Conservation (phyloP, 2,329 filamentous ascomycete species). For the Verticillium dahliae region DNA sequence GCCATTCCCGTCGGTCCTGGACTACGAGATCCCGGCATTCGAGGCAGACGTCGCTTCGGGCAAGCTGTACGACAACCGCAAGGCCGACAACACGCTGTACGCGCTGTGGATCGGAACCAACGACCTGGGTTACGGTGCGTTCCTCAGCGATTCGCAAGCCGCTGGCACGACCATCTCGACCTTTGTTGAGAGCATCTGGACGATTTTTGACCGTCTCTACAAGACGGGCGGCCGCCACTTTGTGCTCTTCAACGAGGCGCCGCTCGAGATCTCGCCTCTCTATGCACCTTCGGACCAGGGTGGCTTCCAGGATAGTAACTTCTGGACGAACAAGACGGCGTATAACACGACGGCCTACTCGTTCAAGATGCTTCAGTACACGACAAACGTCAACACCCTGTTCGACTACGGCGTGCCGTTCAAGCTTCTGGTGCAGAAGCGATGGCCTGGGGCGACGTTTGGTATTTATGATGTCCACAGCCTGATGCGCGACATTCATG, state of each 20-base stretch:
- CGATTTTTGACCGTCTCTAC: conserved; percentile 57
- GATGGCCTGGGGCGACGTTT: conserved; percentile 54
- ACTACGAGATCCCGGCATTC: conserved; percentile 55
- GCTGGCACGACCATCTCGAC: conserved; percentile 52
- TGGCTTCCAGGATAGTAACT: conserved; percentile 32
- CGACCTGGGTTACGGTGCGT: conserved; percentile 61
- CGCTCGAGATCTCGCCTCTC: conserved; percentile 60
- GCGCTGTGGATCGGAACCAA: conserved; percentile 79
- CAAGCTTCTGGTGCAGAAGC: conserved; percentile 31
- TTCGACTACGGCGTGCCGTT: conserved; percentile 44
- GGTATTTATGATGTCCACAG: conserved; percentile 62
- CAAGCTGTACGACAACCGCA: conserved; percentile 35
- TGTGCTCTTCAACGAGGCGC: conserved; percentile 63
- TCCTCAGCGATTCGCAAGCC: conserved; percentile 59
- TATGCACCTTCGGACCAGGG: conserved; percentile 47
- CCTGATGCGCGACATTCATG: conserved; percentile 58
- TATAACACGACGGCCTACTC: conserved; percentile 41
- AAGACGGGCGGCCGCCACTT: conserved; percentile 61
- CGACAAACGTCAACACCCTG: conserved; percentile 40
- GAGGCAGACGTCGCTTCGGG: conserved; percentile 37
- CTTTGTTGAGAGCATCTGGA: conserved; percentile 64
- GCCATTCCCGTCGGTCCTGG: conserved; percentile 55
- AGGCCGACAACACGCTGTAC: conserved; percentile 59
- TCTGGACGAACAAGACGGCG: conserved; percentile 37
- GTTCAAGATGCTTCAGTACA: conserved; percentile 39